Percentiles rank a stretch among this genome's conserved stretches.
phyloP scores from a whole-genome alignment of 345 rosid genomes.

The Melastoma malabathricum region DNA sequence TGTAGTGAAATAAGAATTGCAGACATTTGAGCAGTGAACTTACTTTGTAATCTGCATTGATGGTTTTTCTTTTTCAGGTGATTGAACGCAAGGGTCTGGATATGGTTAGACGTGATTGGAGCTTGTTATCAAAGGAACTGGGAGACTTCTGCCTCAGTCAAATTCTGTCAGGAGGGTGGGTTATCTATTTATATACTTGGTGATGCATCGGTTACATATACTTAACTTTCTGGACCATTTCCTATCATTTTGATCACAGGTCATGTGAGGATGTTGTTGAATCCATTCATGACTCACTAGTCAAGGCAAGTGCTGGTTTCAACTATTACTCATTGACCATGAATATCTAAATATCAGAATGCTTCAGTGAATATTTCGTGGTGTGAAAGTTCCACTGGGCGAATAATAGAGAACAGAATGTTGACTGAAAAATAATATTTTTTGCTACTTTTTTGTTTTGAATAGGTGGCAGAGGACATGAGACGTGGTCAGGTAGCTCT shows the following conservation, averaged over 20 bases:
- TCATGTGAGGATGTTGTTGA: constrained; percentile 89
- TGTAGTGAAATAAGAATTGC: background rate
- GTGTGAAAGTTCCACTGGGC: too few species aligned
- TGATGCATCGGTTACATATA: background rate
- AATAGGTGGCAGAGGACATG: constrained; percentile 87
- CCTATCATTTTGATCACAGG: constrained; percentile 28
- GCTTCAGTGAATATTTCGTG: too few species aligned
- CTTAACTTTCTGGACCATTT: background rate
- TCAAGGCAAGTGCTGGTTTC: constrained; percentile 38
- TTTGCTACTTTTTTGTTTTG: constrained; percentile 4
- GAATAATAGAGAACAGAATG: too few species aligned
- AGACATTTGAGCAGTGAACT: constrained; percentile 5
- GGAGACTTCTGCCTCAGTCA: constrained; percentile 80
- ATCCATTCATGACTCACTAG: constrained; percentile 72
- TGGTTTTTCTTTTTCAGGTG: constrained; percentile 40
- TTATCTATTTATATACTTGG: constrained; percentile 1
- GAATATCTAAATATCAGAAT: too few species aligned
- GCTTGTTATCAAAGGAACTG: constrained; percentile 81
- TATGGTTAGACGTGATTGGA: constrained; percentile 99
- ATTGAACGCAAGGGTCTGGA: constrained; percentile 97
- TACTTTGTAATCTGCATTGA: constrained; percentile 7
- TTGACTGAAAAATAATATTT: too few species aligned
- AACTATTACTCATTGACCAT: background rate
- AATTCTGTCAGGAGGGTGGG: constrained; percentile 91
- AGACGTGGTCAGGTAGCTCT: constrained; percentile 81